phyloP scores from a whole-genome alignment of 2,329 filamentous ascomycete species.

The Bipolaris zeicola region DNA sequence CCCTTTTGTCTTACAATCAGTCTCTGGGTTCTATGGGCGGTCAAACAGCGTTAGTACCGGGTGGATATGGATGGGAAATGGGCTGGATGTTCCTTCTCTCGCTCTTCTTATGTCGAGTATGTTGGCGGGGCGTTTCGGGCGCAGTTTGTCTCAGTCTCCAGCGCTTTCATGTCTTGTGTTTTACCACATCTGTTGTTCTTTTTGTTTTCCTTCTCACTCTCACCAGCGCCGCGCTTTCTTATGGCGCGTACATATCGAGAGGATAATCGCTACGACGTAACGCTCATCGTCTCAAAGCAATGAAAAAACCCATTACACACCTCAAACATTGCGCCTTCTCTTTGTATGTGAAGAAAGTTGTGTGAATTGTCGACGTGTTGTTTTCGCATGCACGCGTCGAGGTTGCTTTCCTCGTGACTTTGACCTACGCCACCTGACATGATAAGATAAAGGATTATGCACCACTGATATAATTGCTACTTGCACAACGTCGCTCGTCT shows the following conservation, averaged over 20 bases:
- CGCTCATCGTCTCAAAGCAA: constrained; percentile 7
- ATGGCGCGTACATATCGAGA: neutral
- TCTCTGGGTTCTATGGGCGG: constrained; percentile 18
- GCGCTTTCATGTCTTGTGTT: neutral
- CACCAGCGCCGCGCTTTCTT: neutral
- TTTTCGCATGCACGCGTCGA: constrained; percentile 3
- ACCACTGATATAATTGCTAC: neutral
- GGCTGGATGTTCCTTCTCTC: constrained; percentile 21
- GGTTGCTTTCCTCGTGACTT: constrained; percentile 1
- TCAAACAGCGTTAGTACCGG: constrained; percentile 5
- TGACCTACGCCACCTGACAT: neutral
- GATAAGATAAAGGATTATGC: neutral
- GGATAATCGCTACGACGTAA: constrained; percentile 6
- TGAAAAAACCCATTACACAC: constrained; percentile 2
- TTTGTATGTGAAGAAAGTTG: neutral
- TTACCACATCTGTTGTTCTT: neutral
- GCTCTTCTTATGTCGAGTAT: constrained; percentile 14
- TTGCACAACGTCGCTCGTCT: no score
- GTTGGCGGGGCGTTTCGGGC: constrained; percentile 34
- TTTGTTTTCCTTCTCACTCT: neutral
- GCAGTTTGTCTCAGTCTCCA: constrained; percentile 4
- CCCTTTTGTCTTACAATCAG: constrained; percentile 25
- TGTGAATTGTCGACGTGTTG: neutral
- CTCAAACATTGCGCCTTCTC: neutral
- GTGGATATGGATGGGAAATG: constrained; percentile 6